These are phyloP conservation scores for Fusarium aywerte DNA, from an alignment of 2,329 filamentous ascomycete species.

Conservation along the genomic window DNA sequence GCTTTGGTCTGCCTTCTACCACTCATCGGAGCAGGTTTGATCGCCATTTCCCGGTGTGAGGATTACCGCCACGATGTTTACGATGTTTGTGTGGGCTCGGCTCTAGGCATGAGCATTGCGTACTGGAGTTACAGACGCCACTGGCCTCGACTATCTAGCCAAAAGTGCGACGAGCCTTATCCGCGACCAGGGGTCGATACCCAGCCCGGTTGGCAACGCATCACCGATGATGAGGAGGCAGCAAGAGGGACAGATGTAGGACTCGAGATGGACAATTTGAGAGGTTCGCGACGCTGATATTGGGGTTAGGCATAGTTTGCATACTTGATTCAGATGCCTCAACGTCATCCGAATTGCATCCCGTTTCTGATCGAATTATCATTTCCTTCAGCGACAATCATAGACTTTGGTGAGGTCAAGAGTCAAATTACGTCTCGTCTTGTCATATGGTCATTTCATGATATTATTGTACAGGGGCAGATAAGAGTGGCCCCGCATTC, in stretches of 20 bases:
- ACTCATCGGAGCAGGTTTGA: slow-evolving; percentile 71
- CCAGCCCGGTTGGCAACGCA: slow-evolving; percentile 54
- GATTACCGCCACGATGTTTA: slow-evolving; percentile 79
- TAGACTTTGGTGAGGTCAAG: slow-evolving; percentile 25
- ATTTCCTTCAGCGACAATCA: slow-evolving; percentile 1
- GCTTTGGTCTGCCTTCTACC: slow-evolving; percentile 68
- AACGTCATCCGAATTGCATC: slow-evolving; percentile 19
- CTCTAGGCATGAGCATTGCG: slow-evolving; percentile 68
- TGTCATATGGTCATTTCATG: slow-evolving; percentile 45
- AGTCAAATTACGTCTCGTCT: slow-evolving; percentile 20
- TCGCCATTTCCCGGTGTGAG: slow-evolving; percentile 75
- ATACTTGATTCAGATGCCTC: slow-evolving; percentile 18
- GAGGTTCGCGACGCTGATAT: slow-evolving; percentile 44
- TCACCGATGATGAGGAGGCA: slow-evolving; percentile 66
- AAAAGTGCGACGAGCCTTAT: slow-evolving; percentile 67
- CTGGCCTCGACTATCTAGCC: slow-evolving; percentile 66
- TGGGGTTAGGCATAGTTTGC: slow-evolving; percentile 42
- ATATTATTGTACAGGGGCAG: slow-evolving; percentile 49
- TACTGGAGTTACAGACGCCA: slow-evolving; percentile 75
- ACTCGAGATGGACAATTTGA: slow-evolving; percentile 50
- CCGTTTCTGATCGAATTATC: slow-evolving; percentile 9
- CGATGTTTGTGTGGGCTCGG: slow-evolving; percentile 71
- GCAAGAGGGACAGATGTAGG: slow-evolving; percentile 53
- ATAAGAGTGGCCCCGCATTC: slow-evolving; percentile 38
- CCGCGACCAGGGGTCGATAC: slow-evolving; percentile 56